These are phyloP conservation scores for Claviceps quebecensis DNA, from an alignment of 2,329 filamentous ascomycete genomes.

Conservation along the genomic window DNA sequence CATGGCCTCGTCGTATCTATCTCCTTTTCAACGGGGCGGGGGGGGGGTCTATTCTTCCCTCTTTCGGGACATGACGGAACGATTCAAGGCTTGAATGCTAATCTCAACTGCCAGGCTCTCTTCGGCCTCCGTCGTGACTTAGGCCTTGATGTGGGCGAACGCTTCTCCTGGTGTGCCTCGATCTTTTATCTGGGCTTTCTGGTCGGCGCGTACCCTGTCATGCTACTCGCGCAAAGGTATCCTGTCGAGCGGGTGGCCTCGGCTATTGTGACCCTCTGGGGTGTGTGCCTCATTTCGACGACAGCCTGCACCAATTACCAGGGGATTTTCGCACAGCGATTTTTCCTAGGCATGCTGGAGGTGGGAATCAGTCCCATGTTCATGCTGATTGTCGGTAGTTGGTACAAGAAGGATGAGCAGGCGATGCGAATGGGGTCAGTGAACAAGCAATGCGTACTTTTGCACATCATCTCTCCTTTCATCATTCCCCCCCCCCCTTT, in stretches of 20 bases:
- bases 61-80: too few species aligned
- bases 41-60: neutral
- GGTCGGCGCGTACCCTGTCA: constrained; percentile 22
- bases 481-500: neutral
- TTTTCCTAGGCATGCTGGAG: constrained; percentile 29
- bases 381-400: constrained; percentile 4
- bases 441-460: neutral
- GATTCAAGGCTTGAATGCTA: neutral
- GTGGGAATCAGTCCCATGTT: constrained; percentile 18
- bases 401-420: constrained; percentile 14
- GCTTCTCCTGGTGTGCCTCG: constrained; percentile 5
- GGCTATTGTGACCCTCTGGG: constrained; percentile 13
- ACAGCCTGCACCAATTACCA: constrained; percentile 21
- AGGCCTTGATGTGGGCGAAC: constrained; percentile 3
- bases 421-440: constrained; percentile 21
- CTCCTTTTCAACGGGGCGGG: too few species aligned
- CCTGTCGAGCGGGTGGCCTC: constrained; percentile 16
- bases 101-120: neutral
- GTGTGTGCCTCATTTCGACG: constrained; percentile 24
- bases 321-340: constrained; percentile 25
- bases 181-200: constrained; percentile 37
- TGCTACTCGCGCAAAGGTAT: constrained; percentile 17
- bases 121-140: constrained; percentile 4
- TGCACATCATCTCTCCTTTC: neutral
- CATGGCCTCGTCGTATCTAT: too few species aligned